Percentiles rank a stretch among this genome's conserved stretches.
These are phyloP conservation scores for Phycomyces blakesleeanus DNA, from an alignment of 192 early-diverging fungal species.

Conservation along the genomic window DNA sequence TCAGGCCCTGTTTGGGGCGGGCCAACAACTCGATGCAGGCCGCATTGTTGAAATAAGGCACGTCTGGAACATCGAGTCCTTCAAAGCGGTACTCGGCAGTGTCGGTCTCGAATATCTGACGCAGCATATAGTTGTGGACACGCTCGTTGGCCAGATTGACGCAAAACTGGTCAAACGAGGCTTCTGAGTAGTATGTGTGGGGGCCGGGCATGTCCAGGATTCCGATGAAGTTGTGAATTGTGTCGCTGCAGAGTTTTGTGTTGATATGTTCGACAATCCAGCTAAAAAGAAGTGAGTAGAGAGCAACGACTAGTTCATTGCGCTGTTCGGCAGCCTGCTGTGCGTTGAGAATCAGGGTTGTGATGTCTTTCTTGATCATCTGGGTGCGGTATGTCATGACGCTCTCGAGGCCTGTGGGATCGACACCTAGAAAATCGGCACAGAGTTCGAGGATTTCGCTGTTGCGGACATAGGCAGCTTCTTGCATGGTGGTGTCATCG, in stretches of 20 bases:
- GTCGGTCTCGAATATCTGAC: conserved; percentile 69
- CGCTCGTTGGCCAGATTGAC: conserved; percentile 76
- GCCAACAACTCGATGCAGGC: conserved; percentile 71
- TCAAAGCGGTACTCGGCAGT: conserved; percentile 58
- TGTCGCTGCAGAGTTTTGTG: conserved; percentile 69
- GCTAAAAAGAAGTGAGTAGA: conserved; percentile 83
- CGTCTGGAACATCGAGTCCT: conserved; percentile 50
- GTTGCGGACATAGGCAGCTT: conserved; percentile 77
- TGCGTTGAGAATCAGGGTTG: conserved; percentile 76
- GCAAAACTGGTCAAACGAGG: conserved; percentile 64
- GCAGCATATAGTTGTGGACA: conserved; percentile 70
- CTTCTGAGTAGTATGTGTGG: conserved; percentile 38
- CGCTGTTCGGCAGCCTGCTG: conserved; percentile 66
- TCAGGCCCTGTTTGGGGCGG: conserved; percentile 64
- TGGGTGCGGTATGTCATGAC: conserved; percentile 80
- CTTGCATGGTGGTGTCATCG: conserved; percentile 64
- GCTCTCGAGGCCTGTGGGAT: conserved; percentile 63
- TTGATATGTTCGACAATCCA: conserved; percentile 86
- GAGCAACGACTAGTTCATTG: conserved; percentile 66
- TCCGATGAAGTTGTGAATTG: conserved; percentile 71
- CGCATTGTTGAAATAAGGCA: conserved; percentile 60
- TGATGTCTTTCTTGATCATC: conserved; percentile 77
- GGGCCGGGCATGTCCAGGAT: conserved; percentile 87
- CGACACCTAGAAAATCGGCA: conserved; percentile 79
- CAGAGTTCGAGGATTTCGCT: conserved; percentile 69